Evolutionary conservation across 768 basidiomycete genomes (phyloP).

Genomic region (Auricularia sp.): DNA sequence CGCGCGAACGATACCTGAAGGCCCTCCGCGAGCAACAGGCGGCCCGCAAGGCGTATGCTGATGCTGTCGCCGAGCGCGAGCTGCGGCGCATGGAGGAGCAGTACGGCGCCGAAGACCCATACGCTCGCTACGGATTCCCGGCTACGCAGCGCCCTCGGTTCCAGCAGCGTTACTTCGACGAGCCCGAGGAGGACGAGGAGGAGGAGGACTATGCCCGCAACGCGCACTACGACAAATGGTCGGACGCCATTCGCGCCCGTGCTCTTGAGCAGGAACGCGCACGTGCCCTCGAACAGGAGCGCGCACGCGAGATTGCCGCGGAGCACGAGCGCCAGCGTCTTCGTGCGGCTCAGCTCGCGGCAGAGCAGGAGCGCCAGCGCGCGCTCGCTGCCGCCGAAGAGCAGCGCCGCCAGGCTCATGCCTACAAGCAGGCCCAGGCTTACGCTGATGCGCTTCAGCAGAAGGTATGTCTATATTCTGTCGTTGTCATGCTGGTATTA

Average conservation of each 20-base stretch:
- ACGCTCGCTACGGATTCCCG: background rate
- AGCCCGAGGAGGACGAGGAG: background rate
- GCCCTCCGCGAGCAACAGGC: background rate
- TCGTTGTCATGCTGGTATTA: background rate
- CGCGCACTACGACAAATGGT: background rate
- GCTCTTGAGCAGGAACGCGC: background rate
- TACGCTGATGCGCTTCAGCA: background rate
- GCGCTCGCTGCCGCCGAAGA: background rate
- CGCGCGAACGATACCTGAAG: background rate
- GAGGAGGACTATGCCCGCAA: no score
- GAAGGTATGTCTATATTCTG: background rate
- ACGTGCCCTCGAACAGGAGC: background rate
- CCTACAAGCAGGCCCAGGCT: background rate
- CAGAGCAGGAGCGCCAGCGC: background rate
- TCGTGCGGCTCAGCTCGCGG: background rate
- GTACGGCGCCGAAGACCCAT: background rate
- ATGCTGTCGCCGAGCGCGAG: background rate
- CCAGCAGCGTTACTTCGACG: background rate
- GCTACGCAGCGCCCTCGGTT: background rate
- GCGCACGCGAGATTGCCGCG: no score
- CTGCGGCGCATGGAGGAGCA: background rate
- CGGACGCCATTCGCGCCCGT: background rate
- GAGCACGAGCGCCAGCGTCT: no score
- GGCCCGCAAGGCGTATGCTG: background rate
- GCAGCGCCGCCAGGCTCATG: background rate